Evolutionary conservation across 495 filamentous ascomycete species (phyloP).

Genomic region (Lophiotrema nucula): DNA sequence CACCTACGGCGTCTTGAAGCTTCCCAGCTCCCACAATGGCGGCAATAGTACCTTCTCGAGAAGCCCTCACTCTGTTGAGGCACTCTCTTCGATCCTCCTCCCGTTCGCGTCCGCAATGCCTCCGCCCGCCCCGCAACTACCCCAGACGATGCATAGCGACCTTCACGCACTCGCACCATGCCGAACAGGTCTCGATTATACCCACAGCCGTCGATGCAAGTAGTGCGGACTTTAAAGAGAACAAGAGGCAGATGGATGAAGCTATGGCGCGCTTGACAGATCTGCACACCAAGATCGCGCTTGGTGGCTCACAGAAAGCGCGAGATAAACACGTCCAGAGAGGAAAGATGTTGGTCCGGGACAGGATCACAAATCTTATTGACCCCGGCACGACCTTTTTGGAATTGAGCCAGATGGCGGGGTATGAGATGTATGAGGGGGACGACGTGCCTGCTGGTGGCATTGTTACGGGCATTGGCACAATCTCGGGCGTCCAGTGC

Average conservation of each 20-base stretch:
- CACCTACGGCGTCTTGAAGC: no score
- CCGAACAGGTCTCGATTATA: constrained; percentile 70
- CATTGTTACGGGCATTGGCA: constrained; percentile 90
- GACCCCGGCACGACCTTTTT: constrained; percentile 89
- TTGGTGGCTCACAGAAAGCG: constrained; percentile 79
- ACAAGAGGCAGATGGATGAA: constrained; percentile 73
- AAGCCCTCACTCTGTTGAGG: constrained; percentile 17
- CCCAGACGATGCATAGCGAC: constrained; percentile 40
- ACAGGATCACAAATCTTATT: constrained; percentile 82
- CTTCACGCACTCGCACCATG: constrained; percentile 49
- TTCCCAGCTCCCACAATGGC: constrained; percentile 19
- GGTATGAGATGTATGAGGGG: constrained; percentile 79
- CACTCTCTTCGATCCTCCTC: constrained; percentile 10
- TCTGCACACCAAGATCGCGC: constrained; percentile 67
- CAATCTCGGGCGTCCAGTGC: constrained; percentile 84
- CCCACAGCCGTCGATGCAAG: constrained; percentile 72
- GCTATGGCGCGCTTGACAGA: constrained; percentile 62
- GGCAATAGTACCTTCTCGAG: constrained; percentile 18
- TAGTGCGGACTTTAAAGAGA: constrained; percentile 77
- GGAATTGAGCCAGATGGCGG: constrained; percentile 84
- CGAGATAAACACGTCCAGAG: constrained; percentile 82
- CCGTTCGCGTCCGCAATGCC: constrained; percentile 6
- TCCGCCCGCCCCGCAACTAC: background rate
- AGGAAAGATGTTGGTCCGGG: constrained; percentile 92
- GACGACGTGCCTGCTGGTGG: constrained; percentile 86